Evolutionary conservation across 129 eudicot genomes (phyloP).

Genomic region (Cynara cardunculus): DNA sequence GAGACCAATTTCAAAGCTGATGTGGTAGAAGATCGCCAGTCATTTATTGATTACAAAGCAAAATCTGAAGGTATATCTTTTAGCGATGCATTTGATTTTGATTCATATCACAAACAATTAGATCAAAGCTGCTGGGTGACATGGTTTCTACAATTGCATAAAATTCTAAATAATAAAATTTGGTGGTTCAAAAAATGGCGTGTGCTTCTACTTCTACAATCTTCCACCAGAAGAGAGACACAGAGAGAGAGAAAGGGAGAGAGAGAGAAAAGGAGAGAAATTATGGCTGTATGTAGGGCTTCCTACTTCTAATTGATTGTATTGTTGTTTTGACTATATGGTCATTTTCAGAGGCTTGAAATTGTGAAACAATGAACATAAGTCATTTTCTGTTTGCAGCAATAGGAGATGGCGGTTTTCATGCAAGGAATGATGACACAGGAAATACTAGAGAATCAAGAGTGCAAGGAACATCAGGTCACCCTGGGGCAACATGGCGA

Average conservation of each 20-base stretch:
- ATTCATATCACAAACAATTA: neutral
- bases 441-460: conserved; percentile 38
- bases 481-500: conserved; percentile 52
- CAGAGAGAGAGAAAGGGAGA: too few species aligned
- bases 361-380: neutral
- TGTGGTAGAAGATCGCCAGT: conserved; percentile 22
- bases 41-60: conserved; percentile 24
- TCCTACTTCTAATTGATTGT: neutral
- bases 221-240: neutral
- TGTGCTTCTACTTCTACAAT: neutral
- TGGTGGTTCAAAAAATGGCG: neutral
- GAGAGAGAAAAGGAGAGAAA: neutral
- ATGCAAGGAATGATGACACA: conserved; percentile 43
- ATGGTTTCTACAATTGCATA: neutral
- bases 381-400: conserved; percentile 5
- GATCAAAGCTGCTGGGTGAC: neutral
- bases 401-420: conserved; percentile 33
- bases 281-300: neutral
- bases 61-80: conserved; percentile 38
- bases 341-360: neutral
- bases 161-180: neutral
- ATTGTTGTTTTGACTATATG: neutral
- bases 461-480: conserved; percentile 39
- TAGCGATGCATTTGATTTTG: neutral
- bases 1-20: conserved; percentile 26